These are phyloP conservation scores for Gonium pectorale DNA, from an alignment of 139 green algal species.

Conservation along the genomic window DNA sequence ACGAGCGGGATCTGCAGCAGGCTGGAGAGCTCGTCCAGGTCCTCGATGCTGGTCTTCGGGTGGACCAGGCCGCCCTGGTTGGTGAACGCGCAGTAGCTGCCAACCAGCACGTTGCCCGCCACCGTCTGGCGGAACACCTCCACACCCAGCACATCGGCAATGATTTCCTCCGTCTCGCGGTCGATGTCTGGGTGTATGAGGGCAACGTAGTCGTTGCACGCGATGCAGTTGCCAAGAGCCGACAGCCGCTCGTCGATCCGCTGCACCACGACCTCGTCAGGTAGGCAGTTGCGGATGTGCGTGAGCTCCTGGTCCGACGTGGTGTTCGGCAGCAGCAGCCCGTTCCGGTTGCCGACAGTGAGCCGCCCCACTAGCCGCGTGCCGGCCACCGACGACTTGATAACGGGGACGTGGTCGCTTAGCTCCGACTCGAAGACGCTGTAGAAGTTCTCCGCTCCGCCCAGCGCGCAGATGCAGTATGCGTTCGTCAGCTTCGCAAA, in stretches of 20 bases:
- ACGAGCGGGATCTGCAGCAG: constrained; percentile 97
- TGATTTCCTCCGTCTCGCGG: constrained; percentile 87
- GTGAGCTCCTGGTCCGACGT: constrained; percentile 96
- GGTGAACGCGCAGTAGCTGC: constrained; percentile 94
- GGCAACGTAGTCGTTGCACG: constrained; percentile 98
- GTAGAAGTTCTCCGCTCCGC: constrained; percentile 98
- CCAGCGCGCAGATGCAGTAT: constrained; percentile 93
- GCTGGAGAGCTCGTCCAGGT: constrained; percentile 97
- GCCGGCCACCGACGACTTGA: constrained; percentile 92
- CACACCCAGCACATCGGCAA: constrained; percentile 96
- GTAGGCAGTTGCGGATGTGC: constrained; percentile 97
- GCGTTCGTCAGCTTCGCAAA: constrained; percentile 97
- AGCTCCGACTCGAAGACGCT: constrained; percentile 98
- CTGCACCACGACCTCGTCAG: constrained; percentile 98
- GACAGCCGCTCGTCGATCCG: constrained; percentile 97
- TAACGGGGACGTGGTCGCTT: constrained; percentile 95
- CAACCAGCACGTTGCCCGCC: constrained; percentile 94
- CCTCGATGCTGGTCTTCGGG: constrained; percentile 95
- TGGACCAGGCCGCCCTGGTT: constrained; percentile 97
- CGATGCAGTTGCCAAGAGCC: constrained; percentile 98
- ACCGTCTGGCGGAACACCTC: constrained; percentile 99
- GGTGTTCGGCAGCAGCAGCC: constrained; percentile 95
- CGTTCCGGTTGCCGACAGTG: constrained; percentile 97
- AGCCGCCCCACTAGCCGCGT: constrained; percentile 96
- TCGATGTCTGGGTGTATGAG: constrained; percentile 99